Base-by-base conservation (phyloP, 768 basidiomycete genomes). In the Hericium coralloides region DNA sequence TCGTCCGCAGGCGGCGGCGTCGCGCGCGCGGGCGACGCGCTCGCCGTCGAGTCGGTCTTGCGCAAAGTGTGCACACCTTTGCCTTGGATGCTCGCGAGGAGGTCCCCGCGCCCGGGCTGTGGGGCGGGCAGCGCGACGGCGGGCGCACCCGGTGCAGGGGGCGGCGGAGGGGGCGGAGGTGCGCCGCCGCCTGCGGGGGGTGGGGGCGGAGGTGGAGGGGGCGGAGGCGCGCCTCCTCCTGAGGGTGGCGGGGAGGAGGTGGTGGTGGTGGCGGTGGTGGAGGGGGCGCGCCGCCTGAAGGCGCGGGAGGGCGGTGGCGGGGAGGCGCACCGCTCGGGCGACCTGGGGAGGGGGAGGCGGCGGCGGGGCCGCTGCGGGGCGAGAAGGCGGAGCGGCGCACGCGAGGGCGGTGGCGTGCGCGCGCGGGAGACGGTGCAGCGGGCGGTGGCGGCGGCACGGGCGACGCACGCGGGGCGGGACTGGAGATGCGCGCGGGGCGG, bases 31-130 rank as follows among this genome's bases (percentile, higher is more conserved):
- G 68, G 66, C 14, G 66, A 55, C 14, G 64, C 45, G 1, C 61
- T 56, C 12, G 61, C 52, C 14, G 60, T 56, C 14, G 61, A 64
- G 38, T 78, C 75, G 9, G 79, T 76, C 72, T 88, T 91, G 59
- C 79, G 79, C 52, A 95, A 75, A 2, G 79, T 75, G 62, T 84
- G 79, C 0, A 93, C 73, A 38, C 91, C 87, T 66, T 84, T 85
- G 38, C 89, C 90, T 71, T 88, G 87, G 60, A 95, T 95, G 12
- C 85, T 86, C 0, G 84, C 85, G 43, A 95, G 74, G 2, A 95
- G 74, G 47, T 84, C 84, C 26, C 65, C 69, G 22, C 90, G 80
- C 5, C 81, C 89, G 17, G 83, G 75, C 61, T 79, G 80, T 6
- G 82, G 68, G 10, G 84, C 65, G 4, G 84, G 78, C 1, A 83